A percentile compares a stretch with the other conserved stretches of the same genome.
phyloP scores from a whole-genome alignment of 179 eudicot species.

The Spinacia oleracea region DNA sequence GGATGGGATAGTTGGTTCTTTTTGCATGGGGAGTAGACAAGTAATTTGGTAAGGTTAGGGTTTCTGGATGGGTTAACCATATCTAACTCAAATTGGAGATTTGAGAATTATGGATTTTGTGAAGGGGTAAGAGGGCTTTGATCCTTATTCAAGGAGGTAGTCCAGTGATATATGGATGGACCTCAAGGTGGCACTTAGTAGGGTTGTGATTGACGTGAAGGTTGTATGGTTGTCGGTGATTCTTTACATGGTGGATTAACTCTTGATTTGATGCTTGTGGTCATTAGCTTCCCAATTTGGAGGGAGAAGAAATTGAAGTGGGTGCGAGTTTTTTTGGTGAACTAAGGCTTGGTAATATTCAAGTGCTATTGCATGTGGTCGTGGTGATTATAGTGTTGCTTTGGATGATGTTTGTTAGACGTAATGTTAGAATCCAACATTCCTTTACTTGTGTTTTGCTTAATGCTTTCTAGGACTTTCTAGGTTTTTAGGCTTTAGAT shows the following conservation, averaged over 20 bases:
- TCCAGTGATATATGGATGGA: background rate
- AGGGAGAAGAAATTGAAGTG: background rate
- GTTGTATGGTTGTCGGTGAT: background rate
- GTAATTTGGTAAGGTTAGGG: background rate
- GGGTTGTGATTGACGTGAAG: background rate
- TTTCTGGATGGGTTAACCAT: background rate
- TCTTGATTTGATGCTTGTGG: background rate
- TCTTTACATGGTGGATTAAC: background rate
- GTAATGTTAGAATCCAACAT: no score
- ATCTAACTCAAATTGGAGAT: background rate
- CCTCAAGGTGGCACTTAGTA: conserved; percentile 8
- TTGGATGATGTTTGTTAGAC: background rate
- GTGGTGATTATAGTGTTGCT: background rate
- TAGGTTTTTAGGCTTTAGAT: no score
- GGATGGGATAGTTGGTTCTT: background rate
- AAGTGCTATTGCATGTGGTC: background rate
- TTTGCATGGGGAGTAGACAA: background rate
- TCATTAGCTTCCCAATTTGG: background rate
- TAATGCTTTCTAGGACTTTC: no score
- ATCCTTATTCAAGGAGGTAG: background rate
- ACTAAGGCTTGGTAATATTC: background rate
- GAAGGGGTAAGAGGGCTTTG: background rate
- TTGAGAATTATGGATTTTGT: background rate
- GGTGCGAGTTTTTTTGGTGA: background rate
- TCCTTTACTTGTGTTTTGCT: no score